A percentile compares a stretch with the other conserved stretches of the same genome.
phyloP scores from a whole-genome alignment of 1,284 basidiomycete species.

The Rhodotorula sp. region DNA sequence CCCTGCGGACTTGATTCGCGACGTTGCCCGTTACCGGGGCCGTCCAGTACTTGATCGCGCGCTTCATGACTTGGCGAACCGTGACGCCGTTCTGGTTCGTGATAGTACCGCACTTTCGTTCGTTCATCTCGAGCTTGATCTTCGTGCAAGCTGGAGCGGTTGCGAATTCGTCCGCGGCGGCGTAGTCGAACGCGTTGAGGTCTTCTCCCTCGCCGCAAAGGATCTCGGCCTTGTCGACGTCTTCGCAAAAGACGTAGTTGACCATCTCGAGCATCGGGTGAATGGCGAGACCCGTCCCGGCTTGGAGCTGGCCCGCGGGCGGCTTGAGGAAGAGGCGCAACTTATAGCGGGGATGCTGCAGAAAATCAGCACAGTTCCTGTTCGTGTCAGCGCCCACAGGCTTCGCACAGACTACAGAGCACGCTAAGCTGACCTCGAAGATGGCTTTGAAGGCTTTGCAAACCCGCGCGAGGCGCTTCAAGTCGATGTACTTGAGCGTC shows the following conservation, averaged over 20 bases:
- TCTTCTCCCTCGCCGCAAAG: not conserved
- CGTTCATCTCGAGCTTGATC: conserved; percentile 1
- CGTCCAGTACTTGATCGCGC: not conserved
- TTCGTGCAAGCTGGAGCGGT: not conserved
- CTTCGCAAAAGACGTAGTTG: not conserved
- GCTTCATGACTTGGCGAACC: not conserved
- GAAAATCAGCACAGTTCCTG: too few relatives aligned
- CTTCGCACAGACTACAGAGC: too few relatives aligned
- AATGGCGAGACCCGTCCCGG: not conserved
- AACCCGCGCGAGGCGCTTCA: not conserved
- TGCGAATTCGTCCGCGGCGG: not conserved
- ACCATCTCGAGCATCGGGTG: not conserved
- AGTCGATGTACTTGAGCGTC: not conserved
- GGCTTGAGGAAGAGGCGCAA: not conserved
- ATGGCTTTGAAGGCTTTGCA: not conserved
- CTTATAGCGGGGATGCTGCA: not conserved
- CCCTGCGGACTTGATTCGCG: not conserved
- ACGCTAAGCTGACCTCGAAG: not conserved
- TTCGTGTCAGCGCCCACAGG: too few relatives aligned
- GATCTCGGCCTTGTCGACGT: not conserved
- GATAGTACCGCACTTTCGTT: not conserved
- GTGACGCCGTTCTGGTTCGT: not conserved
- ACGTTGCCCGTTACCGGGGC: not conserved
- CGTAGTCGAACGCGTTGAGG: not conserved
- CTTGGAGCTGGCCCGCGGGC: not conserved